Conservation (phyloP, 805 yeast genomes). For the Allodekkera sacchari region DNA sequence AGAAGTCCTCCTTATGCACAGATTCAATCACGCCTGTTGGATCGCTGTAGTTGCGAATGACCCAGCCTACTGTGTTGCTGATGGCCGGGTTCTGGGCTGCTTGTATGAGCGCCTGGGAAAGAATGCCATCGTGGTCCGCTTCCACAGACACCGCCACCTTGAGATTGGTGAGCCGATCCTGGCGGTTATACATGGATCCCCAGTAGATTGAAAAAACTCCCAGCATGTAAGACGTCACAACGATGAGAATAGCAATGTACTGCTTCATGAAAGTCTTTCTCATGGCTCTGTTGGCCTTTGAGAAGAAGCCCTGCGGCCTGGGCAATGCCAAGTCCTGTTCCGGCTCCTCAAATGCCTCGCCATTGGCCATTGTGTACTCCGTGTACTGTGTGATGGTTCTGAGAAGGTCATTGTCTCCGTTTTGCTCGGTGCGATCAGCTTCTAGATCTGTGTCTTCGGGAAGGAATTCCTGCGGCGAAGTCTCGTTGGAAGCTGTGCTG, state of each 20-base stretch:
- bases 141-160: constrained; percentile 32
- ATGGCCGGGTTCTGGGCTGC: constrained; percentile 9
- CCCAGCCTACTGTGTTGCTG: constrained; percentile 29
- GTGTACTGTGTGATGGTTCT: constrained; percentile 18
- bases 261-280: constrained; percentile 10
- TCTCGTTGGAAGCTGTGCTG: too few species aligned
- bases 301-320: constrained; percentile 10
- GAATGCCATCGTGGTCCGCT: constrained; percentile 21
- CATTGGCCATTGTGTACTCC: constrained; percentile 11
- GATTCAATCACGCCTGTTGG: constrained; percentile 32
- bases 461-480: too few species aligned
- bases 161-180: constrained; percentile 24
- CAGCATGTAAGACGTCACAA: constrained; percentile 30
- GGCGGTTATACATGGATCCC: constrained; percentile 35
- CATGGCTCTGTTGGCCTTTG: constrained; percentile 8
- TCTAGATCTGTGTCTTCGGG: too few species aligned
- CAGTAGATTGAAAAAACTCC: constrained; percentile 38
- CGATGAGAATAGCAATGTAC: constrained; percentile 10
- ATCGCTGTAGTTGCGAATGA: constrained; percentile 17
- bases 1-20: constrained; percentile 48
- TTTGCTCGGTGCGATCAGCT: too few species aligned
- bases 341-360: constrained; percentile 7
- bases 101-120: constrained; percentile 23
- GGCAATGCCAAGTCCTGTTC: constrained; percentile 3
- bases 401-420: constrained; percentile 6